Conservation (phyloP, 148 eudicot genomes). For the Rhododendron ovatum region DNA sequence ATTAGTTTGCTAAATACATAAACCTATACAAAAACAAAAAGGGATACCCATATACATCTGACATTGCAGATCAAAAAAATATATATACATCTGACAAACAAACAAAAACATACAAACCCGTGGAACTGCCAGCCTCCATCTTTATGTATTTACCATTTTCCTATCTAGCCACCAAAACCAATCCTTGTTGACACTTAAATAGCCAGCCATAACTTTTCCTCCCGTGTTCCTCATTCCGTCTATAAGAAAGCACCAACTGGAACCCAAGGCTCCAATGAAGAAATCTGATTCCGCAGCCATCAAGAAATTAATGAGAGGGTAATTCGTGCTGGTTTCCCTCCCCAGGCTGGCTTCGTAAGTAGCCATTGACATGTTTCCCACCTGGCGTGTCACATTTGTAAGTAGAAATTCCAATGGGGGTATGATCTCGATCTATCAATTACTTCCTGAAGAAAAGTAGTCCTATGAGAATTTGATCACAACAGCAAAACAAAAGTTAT, state of each 20-base stretch:
- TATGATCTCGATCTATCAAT: too few species aligned
- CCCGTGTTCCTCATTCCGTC: slow-evolving; percentile 98
- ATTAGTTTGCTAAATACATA: not conserved
- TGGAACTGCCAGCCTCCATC: not conserved
- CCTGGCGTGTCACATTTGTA: too few species aligned
- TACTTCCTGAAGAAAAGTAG: too few species aligned
- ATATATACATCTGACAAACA: not conserved
- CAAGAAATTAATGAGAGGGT: slow-evolving; percentile 89
- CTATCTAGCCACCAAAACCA: slow-evolving; percentile 58
- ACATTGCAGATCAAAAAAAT: not conserved
- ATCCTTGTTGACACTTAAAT: slow-evolving; percentile 92
- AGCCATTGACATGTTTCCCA: slow-evolving; percentile 73
- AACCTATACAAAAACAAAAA: not conserved
- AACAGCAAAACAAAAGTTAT: too few species aligned
- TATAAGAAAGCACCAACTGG: slow-evolving; percentile 88
- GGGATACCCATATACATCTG: not conserved
- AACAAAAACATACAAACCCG: not conserved
- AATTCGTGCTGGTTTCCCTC: slow-evolving; percentile 81
- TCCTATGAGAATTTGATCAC: too few species aligned
- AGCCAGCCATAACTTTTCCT: slow-evolving; percentile 95
- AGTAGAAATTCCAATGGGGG: too few species aligned
- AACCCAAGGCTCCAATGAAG: slow-evolving; percentile 91
- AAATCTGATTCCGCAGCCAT: slow-evolving; percentile 90
- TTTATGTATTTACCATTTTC: not conserved
- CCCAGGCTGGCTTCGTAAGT: slow-evolving; percentile 87